phyloP scores from a whole-genome alignment of 768 basidiomycete species.

The Strobilomyces dryophilus region DNA sequence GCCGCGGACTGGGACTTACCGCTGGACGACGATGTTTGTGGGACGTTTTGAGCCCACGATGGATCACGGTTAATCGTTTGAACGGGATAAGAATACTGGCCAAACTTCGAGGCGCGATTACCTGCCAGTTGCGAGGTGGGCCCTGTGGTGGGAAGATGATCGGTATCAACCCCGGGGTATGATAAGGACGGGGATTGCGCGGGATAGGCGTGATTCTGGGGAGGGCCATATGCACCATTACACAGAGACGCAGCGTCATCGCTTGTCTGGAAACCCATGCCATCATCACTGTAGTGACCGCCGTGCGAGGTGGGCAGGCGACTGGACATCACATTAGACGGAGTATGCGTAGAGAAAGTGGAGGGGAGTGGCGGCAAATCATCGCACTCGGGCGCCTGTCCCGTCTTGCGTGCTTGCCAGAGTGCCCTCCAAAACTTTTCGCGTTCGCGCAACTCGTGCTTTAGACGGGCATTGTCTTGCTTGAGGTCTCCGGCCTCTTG shows the following conservation, averaged over 20 bases:
- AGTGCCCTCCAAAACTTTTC: slow-evolving; percentile 70
- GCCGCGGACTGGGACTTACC: slow-evolving; percentile 26
- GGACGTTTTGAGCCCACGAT: slow-evolving; percentile 26
- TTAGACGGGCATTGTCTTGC: slow-evolving; percentile 62
- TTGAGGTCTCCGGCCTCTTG: slow-evolving; percentile 57
- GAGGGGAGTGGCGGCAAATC: slow-evolving; percentile 50
- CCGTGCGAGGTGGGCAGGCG: slow-evolving; percentile 38
- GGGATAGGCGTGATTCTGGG: slow-evolving; percentile 37
- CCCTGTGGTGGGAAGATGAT: slow-evolving; percentile 26
- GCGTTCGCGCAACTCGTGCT: slow-evolving; percentile 62
- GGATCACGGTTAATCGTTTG: slow-evolving; percentile 32
- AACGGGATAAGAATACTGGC: slow-evolving; percentile 43
- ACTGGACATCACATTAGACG: slow-evolving; percentile 29
- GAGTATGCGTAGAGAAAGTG: slow-evolving; percentile 34
- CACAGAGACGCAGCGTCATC: slow-evolving; percentile 44
- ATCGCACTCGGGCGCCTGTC: slow-evolving; percentile 47
- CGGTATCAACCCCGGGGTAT: slow-evolving; percentile 32
- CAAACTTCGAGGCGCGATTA: slow-evolving; percentile 51
- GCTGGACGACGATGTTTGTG: slow-evolving; percentile 30
- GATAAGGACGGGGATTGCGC: slow-evolving; percentile 47
- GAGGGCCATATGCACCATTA: slow-evolving; percentile 42
- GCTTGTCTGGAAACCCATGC: slow-evolving; percentile 46
- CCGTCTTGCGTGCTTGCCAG: slow-evolving; percentile 62
- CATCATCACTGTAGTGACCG: slow-evolving; percentile 36
- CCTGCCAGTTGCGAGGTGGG: slow-evolving; percentile 30